Percentiles rank a stretch among this genome's conserved stretches.
Evolutionary conservation across 805 yeast species (phyloP).

Genomic region (Blastobotrys robertii): DNA sequence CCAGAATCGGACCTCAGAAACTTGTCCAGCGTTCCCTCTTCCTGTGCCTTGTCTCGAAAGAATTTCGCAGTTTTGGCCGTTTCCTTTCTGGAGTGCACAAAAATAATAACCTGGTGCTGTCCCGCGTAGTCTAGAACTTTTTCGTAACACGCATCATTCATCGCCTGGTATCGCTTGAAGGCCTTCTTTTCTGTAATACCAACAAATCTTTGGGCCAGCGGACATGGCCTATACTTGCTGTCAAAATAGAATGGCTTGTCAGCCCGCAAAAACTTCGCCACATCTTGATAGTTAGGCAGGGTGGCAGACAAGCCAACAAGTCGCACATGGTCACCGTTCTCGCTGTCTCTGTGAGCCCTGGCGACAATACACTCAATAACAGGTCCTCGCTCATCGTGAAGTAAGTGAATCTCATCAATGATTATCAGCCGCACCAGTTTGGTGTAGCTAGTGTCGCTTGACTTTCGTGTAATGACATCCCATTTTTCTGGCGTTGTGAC

Average conservation of each 20-base stretch:
- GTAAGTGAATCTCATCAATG: constrained; percentile 84
- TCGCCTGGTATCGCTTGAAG: constrained; percentile 64
- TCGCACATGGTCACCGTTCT: constrained; percentile 45
- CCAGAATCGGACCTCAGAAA: constrained; percentile 39
- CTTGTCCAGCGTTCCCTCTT: constrained; percentile 40
- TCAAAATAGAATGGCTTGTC: constrained; percentile 67
- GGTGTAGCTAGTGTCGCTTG: constrained; percentile 54
- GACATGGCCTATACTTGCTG: constrained; percentile 81
- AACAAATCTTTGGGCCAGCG: constrained; percentile 76
- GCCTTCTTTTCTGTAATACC: constrained; percentile 82
- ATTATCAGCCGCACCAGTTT: constrained; percentile 60
- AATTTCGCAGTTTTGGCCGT: constrained; percentile 76
- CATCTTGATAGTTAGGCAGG: constrained; percentile 79
- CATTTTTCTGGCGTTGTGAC: constrained; percentile 97
- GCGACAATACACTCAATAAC: constrained; percentile 83
- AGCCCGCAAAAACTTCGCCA: constrained; percentile 70
- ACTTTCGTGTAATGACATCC: constrained; percentile 90
- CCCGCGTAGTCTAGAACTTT: constrained; percentile 55
- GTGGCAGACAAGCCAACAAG: constrained; percentile 88
- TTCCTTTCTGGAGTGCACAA: constrained; percentile 91
- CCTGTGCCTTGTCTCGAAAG: constrained; percentile 52
- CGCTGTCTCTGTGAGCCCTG: constrained; percentile 46
- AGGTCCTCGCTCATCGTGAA: constrained; percentile 94
- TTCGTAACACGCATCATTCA: constrained; percentile 86
- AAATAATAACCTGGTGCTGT: constrained; percentile 73